Percentiles rank a stretch among this genome's conserved stretches.
Evolutionary conservation across 2,329 filamentous ascomycete species (phyloP).

Genomic region (Chaetomiaceae sp.): DNA sequence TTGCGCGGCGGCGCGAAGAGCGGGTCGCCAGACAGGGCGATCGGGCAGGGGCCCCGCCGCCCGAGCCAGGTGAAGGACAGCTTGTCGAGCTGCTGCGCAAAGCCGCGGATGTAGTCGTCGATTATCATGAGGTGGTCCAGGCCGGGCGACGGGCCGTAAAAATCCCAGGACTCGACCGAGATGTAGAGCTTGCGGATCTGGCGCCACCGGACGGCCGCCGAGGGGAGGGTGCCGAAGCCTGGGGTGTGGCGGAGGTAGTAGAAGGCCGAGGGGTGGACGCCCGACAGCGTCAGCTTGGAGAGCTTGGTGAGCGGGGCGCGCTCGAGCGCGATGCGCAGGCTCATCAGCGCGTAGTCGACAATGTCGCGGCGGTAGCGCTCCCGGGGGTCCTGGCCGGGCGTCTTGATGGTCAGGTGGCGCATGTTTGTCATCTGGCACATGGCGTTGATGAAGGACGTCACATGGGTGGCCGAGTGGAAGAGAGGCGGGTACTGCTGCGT

Average conservation of each 20-base stretch:
- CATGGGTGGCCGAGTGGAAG: conserved; percentile 85
- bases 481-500: conserved; percentile 83
- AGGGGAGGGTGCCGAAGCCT: conserved; percentile 70
- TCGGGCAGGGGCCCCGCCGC: conserved; percentile 65
- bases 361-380: conserved; percentile 71
- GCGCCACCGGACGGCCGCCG: conserved; percentile 67
- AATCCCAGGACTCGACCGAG: conserved; percentile 67
- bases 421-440: conserved; percentile 66
- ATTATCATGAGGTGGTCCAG: conserved; percentile 72
- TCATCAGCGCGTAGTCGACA: conserved; percentile 86
- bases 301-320: conserved; percentile 63
- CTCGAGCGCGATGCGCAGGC: conserved; percentile 78
- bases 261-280: conserved; percentile 70
- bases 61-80: conserved; percentile 76
- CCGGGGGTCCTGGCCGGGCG: conserved; percentile 64
- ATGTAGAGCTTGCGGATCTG: conserved; percentile 73
- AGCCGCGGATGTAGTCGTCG: conserved; percentile 71
- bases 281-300: conserved; percentile 64
- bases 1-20: conserved; percentile 56
- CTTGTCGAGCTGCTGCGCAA: conserved; percentile 62
- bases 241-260: conserved; percentile 71
- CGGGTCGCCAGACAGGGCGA: conserved; percentile 66
- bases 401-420: conserved; percentile 69
- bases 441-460: conserved; percentile 75
- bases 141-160: conserved; percentile 54